Conservation (phyloP, 345 rosid species). For the Microcos paniculata region DNA sequence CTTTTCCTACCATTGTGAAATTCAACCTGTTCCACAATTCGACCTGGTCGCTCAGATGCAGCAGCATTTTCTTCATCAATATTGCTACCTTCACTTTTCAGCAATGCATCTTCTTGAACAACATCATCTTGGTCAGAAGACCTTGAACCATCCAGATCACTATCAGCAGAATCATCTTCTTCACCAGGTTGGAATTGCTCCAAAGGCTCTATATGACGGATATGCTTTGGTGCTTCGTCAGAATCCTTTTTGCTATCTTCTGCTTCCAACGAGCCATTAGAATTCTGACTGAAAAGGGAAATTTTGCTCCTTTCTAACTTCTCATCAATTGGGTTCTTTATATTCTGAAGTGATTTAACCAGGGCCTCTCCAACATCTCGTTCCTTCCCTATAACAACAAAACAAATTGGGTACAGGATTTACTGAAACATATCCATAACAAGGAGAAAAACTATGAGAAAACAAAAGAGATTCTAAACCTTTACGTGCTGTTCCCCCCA, state of each 20-base stretch:
- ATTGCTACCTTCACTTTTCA: slow-evolving; percentile 16
- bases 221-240: slow-evolving; percentile 23
- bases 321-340: slow-evolving; percentile 84
- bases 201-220: slow-evolving; percentile 38
- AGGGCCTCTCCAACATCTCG: slow-evolving; percentile 77
- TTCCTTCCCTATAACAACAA: slow-evolving; percentile 55
- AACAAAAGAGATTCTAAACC: slow-evolving; percentile 38
- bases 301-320: slow-evolving; percentile 79
- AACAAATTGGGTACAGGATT: not conserved
- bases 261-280: slow-evolving; percentile 32
- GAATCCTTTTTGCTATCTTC: slow-evolving; percentile 32
- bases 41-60: slow-evolving; percentile 20
- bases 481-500: slow-evolving; percentile 48
- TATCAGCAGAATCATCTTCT: slow-evolving; percentile 33
- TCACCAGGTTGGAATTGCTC: slow-evolving; percentile 31
- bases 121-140: slow-evolving; percentile 42
- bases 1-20: slow-evolving; percentile 69
- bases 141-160: slow-evolving; percentile 42
- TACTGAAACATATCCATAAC: not conserved
- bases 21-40: slow-evolving; percentile 51
- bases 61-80: slow-evolving; percentile 37
- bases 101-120: slow-evolving; percentile 17
- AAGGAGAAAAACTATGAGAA: not conserved
- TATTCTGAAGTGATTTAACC: slow-evolving; percentile 81
- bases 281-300: slow-evolving; percentile 55